Base-by-base conservation (phyloP, 169 alveolate species). In the Eimeria maxima region DNA sequence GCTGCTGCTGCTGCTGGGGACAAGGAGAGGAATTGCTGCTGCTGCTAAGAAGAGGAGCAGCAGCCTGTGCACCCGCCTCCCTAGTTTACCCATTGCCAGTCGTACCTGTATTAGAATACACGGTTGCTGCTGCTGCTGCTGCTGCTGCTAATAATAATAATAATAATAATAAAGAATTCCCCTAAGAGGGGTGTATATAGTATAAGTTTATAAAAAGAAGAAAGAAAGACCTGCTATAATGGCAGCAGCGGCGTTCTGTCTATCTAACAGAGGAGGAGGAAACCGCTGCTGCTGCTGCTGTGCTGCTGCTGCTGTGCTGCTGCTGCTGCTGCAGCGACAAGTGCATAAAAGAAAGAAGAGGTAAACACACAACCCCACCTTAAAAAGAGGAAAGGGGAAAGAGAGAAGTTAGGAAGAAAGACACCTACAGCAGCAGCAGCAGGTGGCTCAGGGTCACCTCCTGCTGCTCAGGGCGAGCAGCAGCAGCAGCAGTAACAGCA, bases 391-490 rank as follows among this genome's bases (percentile, higher is more conserved):
- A 78, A 6, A 47, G 65, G 33, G 65, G 65, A 47, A 27, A 78
- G 44, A 38, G 67, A 78, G 5, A 44, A 29, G 89, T 45, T 0
- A 6, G 18, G 65, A 57, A 65, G 65, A 5, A 5, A 33, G 18
- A 13, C 65, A 11, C n/a, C n/a, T n/a, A n/a, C n/a, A 13, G 29
- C 67, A 20, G 67, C 89, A 22, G 67, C 65, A 18, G 29, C 60
- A 6, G n/a, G n/a, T n/a, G n/a, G 44, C 89, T 38, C 67, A 78
- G 89, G 89, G 89, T 78, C 89, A 78, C 89, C n/a, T n/a, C n/a
- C n/a, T n/a, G n/a, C 89, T 78, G 89, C 60, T 38, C 89, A 44
- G 60, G 89, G 67, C 67, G 89, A 78, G 89, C 65, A 44, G 89
- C 89, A 78, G 89, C 89, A 78, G 60, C 65, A 38, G 86, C 86